Base-by-base conservation (phyloP, 352 stramenopile species). In the Blastocystis sp. region DNA sequence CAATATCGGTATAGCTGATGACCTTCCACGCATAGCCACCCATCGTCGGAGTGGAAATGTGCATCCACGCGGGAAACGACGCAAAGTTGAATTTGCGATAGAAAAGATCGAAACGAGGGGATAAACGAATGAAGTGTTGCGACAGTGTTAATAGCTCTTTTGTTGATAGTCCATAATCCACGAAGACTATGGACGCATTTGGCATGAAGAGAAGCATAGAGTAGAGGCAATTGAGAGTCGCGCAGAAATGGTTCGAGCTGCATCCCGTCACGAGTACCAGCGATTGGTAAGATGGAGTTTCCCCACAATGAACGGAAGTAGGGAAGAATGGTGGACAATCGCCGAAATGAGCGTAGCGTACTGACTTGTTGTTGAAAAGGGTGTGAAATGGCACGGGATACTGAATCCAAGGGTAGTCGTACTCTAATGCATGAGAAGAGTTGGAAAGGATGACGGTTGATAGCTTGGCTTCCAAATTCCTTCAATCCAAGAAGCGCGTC, bases 21-120 rank as follows among this genome's bases (percentile, higher is more conserved):
- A 76, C 66, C 38, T 76, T 76, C 66, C 66, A 76, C 40, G 66
- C 66, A 57, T 76, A 76, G 0, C 66, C 66, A 57, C 66, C 66
- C 14, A 14, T n/a, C 42, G 42, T 24, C n/a, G 48, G n/a, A 59
- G n/a, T n/a, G 66, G n/a, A 6, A 21, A 76, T 52, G 21, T 21
- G 2, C 17, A 76, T 59, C 66, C 66, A 76, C 28, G 6, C 21
- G 52, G 66, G 66, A 28, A 48, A 42, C 14, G 48, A 28, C 1
- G 14, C n/a, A 17, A 52, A 76, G 66, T 76, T 28, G 66, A 76
- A 76, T 54, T 60, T 21, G 28, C 66, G 66, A 21, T 76, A 76
- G 52, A 34, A 14, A 1, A 76, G 4, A 1, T 38, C 21, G 66
- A 54, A 76, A 10, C 38, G 4, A 28, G 38, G 28, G 66, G 54